phyloP scores from a whole-genome alignment of 176 grass and related monocot species.

The Eleusine coracana region DNA sequence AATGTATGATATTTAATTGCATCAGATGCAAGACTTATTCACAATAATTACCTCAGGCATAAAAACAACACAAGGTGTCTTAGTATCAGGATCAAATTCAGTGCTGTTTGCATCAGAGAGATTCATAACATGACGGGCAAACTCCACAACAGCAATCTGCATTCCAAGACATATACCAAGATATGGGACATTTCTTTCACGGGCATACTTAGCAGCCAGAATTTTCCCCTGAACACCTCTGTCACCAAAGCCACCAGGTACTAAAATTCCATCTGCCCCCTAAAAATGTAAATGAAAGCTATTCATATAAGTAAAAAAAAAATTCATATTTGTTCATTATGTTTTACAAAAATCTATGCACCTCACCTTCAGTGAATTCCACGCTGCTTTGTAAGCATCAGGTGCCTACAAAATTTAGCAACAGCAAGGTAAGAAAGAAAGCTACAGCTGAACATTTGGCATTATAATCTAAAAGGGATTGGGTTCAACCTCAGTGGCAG shows the following conservation, averaged over 20 bases:
- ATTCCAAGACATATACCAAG: constrained; percentile 87
- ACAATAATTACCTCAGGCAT: constrained; percentile 75
- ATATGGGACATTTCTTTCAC: constrained; percentile 74
- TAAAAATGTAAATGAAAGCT: constrained; percentile 40
- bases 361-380: constrained; percentile 69
- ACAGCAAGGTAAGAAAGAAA: constrained; percentile 34
- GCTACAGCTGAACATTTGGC: not conserved
- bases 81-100: constrained; percentile 65
- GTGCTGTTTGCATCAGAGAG: constrained; percentile 63
- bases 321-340: not conserved
- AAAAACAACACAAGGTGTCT: constrained; percentile 67
- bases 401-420: constrained; percentile 52
- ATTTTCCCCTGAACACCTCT: constrained; percentile 89
- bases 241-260: constrained; percentile 85
- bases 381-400: constrained; percentile 62
- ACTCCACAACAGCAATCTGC: constrained; percentile 88
- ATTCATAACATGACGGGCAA: constrained; percentile 69
- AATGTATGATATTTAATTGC: not conserved
- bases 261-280: constrained; percentile 76
- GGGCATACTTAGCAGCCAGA: constrained; percentile 77
- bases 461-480: not conserved
- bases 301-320: constrained; percentile 32
- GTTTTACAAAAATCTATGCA: not conserved
- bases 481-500: constrained; percentile 51
- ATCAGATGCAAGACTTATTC: not conserved